Evolutionary conservation across 2,329 filamentous ascomycete species (phyloP), one percentile per base, ranked within the genome.

Genomic region (Exophiala alcalophila): DNA sequence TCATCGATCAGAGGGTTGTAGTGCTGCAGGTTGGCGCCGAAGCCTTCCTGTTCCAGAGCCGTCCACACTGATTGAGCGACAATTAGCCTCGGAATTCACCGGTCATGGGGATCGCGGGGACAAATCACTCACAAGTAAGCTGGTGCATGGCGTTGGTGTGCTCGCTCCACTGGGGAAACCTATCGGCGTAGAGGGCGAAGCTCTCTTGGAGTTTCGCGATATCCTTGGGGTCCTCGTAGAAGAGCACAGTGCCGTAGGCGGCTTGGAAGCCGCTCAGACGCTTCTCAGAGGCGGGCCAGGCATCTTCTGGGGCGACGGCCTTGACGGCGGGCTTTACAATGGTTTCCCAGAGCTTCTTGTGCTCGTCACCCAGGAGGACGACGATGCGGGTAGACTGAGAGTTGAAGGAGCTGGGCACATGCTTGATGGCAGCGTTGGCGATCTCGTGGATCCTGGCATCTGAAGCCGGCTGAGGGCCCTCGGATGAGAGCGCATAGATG

Each of bases 21-120:
- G 72, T 95, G 89, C 75, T 95, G 89, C 39, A 95, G 76, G 74
- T 90, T 94, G 62, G 83, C 85, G 54, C 88, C 88, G 43, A 94
- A 78, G 20, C 89, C 88, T 63, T 92, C 87, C 48, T 82, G 75
- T 69, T 90, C 85, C 44, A 95, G 79, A 3, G 83, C 85, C 12
- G 82, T 83, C 89, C 89, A 95, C 55, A 88, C n/a, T n/a, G n/a
- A n/a, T n/a, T n/a, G n/a, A n/a, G n/a, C n/a, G n/a, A 67, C 5
- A 7, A 18, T 3, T 37, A 27, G 14, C 3, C 5, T 37, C 8
- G 18, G 19, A n/a, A n/a, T n/a, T n/a, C n/a, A n/a, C 12, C 10
- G 3, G 25, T 37, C n/a, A 15, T 5, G 33, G 18, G 7, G 14
- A 7, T 12, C 15, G 16, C 12, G 32, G 16, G 32, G 10, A 36